Base-by-base conservation (phyloP, 23 red algal species). In the Gracilariopsis chorda region DNA sequence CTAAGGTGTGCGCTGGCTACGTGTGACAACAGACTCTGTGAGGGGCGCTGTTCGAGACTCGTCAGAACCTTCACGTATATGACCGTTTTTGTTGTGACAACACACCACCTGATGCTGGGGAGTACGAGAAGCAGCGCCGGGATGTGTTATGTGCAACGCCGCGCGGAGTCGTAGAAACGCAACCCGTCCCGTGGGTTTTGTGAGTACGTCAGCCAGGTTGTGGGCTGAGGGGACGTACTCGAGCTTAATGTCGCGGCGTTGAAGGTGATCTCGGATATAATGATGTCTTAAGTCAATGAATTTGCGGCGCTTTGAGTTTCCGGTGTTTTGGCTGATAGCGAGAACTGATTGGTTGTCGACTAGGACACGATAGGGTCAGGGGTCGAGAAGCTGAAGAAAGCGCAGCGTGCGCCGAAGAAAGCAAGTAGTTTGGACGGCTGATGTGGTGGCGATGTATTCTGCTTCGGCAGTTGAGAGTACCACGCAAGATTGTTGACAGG, bases 281-380 rank as follows among this genome's bases (percentile, higher is more conserved):
- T 84, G 9, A 23, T 63, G 80, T 44, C 33, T 46, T 17, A 84
- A 13, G 25, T 84, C 80, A 39, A 84, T 84, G 35, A 84, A 69
- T 42, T 84, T 84, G 80, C 46, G 80, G 34, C 58, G 80, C 39
- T 84, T 84, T 20, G 55, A 63, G 44, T 37, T 12, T 7, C 52
- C 80, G 9, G 45, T 84, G 28, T 84, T 84, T 6, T 84, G 11
- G 5, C 34, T 58, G 20, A 84, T 45, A 13, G 24, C 0, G 19
- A 84, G 35, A 44, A 45, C 80, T 6, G 58, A 69, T 55, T 60
- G 55, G 19, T 69, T 84, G 59, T 84, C 80, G 14, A 65, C 58
- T 11, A 43, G 57, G 4, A 69, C 19, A 17, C 20, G n/a, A 4
- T 2, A 29, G 0, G 37, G 0, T 21, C 8, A 27, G 11, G 34